These are phyloP conservation scores for Cladophialophora immunda DNA, from an alignment of 2,329 filamentous ascomycete genomes.

Conservation along the genomic window DNA sequence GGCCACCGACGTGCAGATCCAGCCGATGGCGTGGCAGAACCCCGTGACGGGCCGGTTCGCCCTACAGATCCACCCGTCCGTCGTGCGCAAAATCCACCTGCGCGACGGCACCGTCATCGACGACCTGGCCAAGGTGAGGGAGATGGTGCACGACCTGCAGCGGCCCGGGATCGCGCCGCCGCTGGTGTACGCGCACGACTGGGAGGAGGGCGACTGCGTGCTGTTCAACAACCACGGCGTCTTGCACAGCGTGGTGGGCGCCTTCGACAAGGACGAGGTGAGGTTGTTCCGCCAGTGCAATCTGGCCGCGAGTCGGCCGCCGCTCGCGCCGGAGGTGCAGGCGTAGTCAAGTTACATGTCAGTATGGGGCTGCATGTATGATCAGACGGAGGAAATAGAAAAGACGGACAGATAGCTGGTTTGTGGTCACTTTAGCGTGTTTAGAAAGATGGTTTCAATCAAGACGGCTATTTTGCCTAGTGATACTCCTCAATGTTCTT, in stretches of 20 bases:
- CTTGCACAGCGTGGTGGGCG: slow-evolving; percentile 77
- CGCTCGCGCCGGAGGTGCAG: slow-evolving; percentile 56
- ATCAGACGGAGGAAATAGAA: not conserved
- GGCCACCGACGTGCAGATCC: slow-evolving; percentile 69
- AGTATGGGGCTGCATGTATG: too few relatives aligned
- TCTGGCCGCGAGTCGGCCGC: slow-evolving; percentile 70
- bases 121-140: slow-evolving; percentile 71
- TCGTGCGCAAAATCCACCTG: slow-evolving; percentile 73
- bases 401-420: not conserved
- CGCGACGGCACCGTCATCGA: slow-evolving; percentile 73
- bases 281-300: slow-evolving; percentile 82
- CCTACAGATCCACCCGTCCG: slow-evolving; percentile 77
- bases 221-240: slow-evolving; percentile 81
- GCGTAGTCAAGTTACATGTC: not conserved
- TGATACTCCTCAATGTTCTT: too few relatives aligned
- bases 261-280: slow-evolving; percentile 76
- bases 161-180: slow-evolving; percentile 74
- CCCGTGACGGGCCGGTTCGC: slow-evolving; percentile 74
- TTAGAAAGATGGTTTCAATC: not conserved
- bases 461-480: not conserved
- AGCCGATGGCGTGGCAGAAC: slow-evolving; percentile 82
- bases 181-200: slow-evolving; percentile 77
- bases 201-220: slow-evolving; percentile 78
- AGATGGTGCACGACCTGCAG: slow-evolving; percentile 76
- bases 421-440: too few relatives aligned